Conservation (phyloP, 1,284 basidiomycete genomes). For the Tremellales sp. region DNA sequence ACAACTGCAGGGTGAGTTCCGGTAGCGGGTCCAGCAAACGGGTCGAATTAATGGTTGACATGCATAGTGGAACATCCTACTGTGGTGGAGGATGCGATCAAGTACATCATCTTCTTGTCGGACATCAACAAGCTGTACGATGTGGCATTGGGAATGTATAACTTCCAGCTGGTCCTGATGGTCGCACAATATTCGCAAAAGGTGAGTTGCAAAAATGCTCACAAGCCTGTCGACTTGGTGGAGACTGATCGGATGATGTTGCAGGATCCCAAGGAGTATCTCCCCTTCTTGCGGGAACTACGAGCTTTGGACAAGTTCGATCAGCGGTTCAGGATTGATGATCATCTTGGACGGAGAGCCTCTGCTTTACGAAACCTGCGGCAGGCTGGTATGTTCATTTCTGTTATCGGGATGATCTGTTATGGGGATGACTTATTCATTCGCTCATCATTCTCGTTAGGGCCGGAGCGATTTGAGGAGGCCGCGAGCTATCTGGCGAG, state of each 20-base stretch:
- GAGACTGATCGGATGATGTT: slow-evolving; percentile 2
- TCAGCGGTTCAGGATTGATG: slow-evolving; percentile 89
- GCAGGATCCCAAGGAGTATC: slow-evolving; percentile 94
- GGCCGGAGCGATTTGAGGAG: slow-evolving; percentile 60
- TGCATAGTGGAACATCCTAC: slow-evolving; percentile 59
- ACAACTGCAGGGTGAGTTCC: slow-evolving; percentile 62
- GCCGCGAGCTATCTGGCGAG: slow-evolving; percentile 73
- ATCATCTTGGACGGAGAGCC: slow-evolving; percentile 73
- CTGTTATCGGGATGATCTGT: neutral
- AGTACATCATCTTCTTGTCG: slow-evolving; percentile 97
- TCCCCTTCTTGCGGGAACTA: slow-evolving; percentile 90
- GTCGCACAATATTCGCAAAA: slow-evolving; percentile 96
- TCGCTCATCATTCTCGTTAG: slow-evolving; percentile 5
- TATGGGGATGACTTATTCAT: neutral
- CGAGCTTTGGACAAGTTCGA: slow-evolving; percentile 74
- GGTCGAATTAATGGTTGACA: slow-evolving; percentile 6
- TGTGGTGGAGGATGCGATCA: slow-evolving; percentile 90
- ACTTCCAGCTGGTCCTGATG: slow-evolving; percentile 92
- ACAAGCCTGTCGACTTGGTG: neutral
- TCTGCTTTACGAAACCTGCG: slow-evolving; percentile 74
- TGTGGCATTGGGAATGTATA: slow-evolving; percentile 96
- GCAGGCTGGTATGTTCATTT: slow-evolving; percentile 59
- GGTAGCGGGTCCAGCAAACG: neutral
- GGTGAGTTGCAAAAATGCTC: slow-evolving; percentile 52
- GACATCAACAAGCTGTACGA: slow-evolving; percentile 90